Percentiles rank a stretch among this genome's conserved stretches.
Conservation (phyloP, 2,329 filamentous ascomycete genomes). For the Hawksworthiomyces lignivorus region DNA sequence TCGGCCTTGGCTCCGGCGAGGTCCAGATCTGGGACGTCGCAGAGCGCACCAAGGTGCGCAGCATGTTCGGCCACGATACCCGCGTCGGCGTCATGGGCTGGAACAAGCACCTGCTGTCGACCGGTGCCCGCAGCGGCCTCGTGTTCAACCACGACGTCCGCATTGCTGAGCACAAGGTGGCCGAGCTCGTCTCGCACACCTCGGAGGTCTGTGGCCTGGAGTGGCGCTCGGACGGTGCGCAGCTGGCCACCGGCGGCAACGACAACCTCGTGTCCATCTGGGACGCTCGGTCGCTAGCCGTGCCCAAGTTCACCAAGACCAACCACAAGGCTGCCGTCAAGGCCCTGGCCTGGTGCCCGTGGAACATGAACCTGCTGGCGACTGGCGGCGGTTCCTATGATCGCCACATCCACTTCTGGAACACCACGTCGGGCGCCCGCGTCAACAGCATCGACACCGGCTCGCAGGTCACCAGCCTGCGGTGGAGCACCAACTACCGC, state of each 20-base stretch:
- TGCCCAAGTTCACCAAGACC: slow-evolving; percentile 98
- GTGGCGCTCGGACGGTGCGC: slow-evolving; percentile 92
- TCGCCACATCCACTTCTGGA: slow-evolving; percentile 99
- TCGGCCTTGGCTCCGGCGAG: slow-evolving; percentile 89
- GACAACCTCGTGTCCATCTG: slow-evolving; percentile 99
- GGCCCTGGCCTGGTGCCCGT: slow-evolving; percentile 96
- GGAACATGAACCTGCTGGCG: slow-evolving; percentile 94
- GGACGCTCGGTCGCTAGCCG: slow-evolving; percentile 87
- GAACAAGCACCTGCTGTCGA: slow-evolving; percentile 97
- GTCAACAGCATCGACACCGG: slow-evolving; percentile 99
- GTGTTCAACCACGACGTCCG: slow-evolving; percentile 99
- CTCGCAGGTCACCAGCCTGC: slow-evolving; percentile 90
- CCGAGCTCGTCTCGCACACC: slow-evolving; percentile 93
- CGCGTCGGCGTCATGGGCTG: slow-evolving; percentile 97
- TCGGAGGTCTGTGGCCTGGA: slow-evolving; percentile 97
- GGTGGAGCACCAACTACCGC: slow-evolving; percentile 95
- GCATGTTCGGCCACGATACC: slow-evolving; percentile 96
- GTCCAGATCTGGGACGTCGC: slow-evolving; percentile 99
- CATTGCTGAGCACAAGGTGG: slow-evolving; percentile 94
- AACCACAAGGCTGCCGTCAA: slow-evolving; percentile 99
- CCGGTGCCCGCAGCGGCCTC: slow-evolving; percentile 85
- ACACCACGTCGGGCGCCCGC: slow-evolving; percentile 92
- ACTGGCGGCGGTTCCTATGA: slow-evolving; percentile 96
- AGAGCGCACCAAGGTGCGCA: slow-evolving; percentile 89
- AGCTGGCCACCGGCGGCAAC: slow-evolving; percentile 95